Conservation (phyloP, 1,284 basidiomycete genomes). For the Apiotrichum akiyoshidainum region DNA sequence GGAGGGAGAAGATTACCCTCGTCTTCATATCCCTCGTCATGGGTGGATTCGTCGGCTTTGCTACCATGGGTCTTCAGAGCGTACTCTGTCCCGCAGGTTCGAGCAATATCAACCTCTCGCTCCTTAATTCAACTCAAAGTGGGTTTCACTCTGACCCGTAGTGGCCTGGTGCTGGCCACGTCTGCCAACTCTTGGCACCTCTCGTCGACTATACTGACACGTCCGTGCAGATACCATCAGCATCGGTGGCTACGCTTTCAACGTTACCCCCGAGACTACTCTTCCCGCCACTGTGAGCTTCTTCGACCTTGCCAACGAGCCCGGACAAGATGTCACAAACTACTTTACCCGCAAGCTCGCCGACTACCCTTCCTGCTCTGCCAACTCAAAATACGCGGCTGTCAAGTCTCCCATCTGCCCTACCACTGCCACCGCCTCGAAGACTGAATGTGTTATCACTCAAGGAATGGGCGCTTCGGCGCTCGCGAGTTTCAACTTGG, state of each 20-base stretch:
- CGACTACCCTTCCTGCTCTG: conserved; percentile 63
- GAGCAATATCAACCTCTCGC: conserved; percentile 25
- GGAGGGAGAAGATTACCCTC: conserved; percentile 95
- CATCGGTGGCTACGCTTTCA: conserved; percentile 73
- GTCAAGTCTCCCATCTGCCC: too few relatives aligned
- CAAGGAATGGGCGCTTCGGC: conserved; percentile 44
- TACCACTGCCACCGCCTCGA: conserved; percentile 22
- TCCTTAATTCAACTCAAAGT: conserved; percentile 41
- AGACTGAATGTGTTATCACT: conserved; percentile 6
- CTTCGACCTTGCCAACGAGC: conserved; percentile 57
- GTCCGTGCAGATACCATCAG: conserved; percentile 63
- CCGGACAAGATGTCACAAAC: conserved; percentile 83
- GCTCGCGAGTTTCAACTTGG: conserved; percentile 60
- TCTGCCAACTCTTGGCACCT: too few relatives aligned
- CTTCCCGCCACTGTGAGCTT: conserved; percentile 59
- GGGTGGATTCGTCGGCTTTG: conserved; percentile 80
- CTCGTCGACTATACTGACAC: too few relatives aligned
- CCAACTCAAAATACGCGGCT: conserved; percentile 29
- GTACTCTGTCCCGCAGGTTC: conserved; percentile 73
- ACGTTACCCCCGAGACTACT: conserved; percentile 63
- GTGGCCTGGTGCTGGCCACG: too few relatives aligned
- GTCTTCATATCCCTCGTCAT: conserved; percentile 79
- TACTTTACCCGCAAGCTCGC: conserved; percentile 68
- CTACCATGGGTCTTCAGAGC: conserved; percentile 90
- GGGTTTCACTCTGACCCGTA: conserved; percentile 18